Evolutionary conservation across 2,329 filamentous ascomycete genomes (phyloP), one percentile per base, ranked within the genome.

Genomic region (Calonectria crousiana): DNA sequence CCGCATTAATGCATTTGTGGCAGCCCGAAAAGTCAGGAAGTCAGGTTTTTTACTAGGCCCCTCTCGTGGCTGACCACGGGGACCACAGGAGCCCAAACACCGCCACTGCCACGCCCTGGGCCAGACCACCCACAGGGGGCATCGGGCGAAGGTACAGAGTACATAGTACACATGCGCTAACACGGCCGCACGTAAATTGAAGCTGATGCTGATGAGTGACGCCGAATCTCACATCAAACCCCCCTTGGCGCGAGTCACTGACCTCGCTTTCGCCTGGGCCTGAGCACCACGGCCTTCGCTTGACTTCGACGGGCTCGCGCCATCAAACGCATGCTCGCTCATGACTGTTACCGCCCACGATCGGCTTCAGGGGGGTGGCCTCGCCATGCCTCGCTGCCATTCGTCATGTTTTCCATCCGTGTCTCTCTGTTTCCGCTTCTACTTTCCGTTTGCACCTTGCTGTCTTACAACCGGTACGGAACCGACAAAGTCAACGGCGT

Each of bases 21-120:
- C 77, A 79, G 81, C 79, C 81, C 77, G 79, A 82, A 82, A 82
- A 82, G 79, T 82, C 81, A 80, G 80, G 80, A 77, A 62, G 56
- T 62, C 56, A 62, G 56, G 80, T 82, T 81, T 79, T 72, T 73
- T 67, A 73, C 41, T 71, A 73, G 77, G 71, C 71, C 68, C 73
- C 73, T 64, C 71, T 52, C 68, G 66, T 74, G 74, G 71, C 74
- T 75, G 75, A 74, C 76, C 74, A 23, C 34, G 23, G 56, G 69
- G 73, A 73, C 76, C 74, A 74, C 75, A 74, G 62, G 70, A 72
- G 67, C 66, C 74, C 74, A 71, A 77, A 75, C 80, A 81, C 80
- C 79, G 80, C 80, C 80, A 81, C 80, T 75, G 49, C 58, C 47
- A 64, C 56, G 56, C 47, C 32, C 64, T 32, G 69, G 62, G 23